Evolutionary conservation across 2,329 filamentous ascomycete genomes (phyloP).

Genomic region (Fusarium irregulare): DNA sequence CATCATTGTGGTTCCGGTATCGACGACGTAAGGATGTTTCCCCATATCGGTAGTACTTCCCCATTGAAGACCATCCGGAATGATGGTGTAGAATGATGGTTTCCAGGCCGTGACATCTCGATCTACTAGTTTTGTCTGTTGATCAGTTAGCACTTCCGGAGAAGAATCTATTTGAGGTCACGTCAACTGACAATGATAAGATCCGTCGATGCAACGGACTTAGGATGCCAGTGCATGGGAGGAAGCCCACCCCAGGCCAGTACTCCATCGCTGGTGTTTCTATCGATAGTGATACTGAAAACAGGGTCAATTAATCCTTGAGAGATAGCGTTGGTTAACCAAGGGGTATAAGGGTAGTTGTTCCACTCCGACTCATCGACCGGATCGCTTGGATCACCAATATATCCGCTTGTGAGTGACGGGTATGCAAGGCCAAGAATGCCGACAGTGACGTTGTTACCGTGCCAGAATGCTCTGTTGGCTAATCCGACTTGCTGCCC

Average conservation of each 20-base stretch:
- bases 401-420: conserved; percentile 61
- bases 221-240: conserved; percentile 49
- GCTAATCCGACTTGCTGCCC: conserved; percentile 62
- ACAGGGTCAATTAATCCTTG: conserved; percentile 58
- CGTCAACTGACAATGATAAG: conserved; percentile 58
- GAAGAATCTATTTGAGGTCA: background rate
- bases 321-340: conserved; percentile 61
- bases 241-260: conserved; percentile 62
- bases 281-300: conserved; percentile 62
- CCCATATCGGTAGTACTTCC: conserved; percentile 55
- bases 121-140: conserved; percentile 58
- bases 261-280: conserved; percentile 59
- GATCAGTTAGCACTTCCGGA: background rate
- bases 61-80: conserved; percentile 61
- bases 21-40: conserved; percentile 63
- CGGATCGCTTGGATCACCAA: conserved; percentile 53
- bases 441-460: conserved; percentile 64
- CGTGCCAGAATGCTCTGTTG: conserved; percentile 62
- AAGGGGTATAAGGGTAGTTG: conserved; percentile 58
- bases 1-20: conserved; percentile 64
- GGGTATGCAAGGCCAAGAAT: conserved; percentile 64
- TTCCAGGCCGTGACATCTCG: conserved; percentile 55
- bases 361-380: conserved; percentile 54
- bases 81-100: conserved; percentile 65
- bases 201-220: conserved; percentile 51